Evolutionary conservation across 2,329 filamentous ascomycete genomes (phyloP).

Genomic region (Hypoxylon sp.): DNA sequence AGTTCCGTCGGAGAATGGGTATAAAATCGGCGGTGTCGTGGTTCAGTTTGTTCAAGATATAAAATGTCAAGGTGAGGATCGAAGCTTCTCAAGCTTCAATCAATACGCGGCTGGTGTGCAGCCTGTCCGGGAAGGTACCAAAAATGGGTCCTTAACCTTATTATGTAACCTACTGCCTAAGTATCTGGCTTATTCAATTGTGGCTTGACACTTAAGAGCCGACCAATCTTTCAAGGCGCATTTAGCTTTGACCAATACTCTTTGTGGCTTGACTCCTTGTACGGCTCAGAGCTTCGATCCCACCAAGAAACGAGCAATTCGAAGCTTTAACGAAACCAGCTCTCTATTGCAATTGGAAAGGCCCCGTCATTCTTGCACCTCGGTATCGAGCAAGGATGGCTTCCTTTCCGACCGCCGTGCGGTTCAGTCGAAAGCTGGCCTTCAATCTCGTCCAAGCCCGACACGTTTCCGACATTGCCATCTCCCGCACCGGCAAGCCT

Average conservation of each 20-base stretch:
- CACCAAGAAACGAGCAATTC: slow-evolving; percentile 35
- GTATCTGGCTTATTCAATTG: slow-evolving; percentile 32
- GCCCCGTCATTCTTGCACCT: slow-evolving; percentile 54
- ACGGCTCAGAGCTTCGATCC: slow-evolving; percentile 48
- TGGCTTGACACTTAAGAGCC: slow-evolving; percentile 25
- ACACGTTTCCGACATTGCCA: slow-evolving; percentile 84
- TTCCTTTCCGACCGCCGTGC: slow-evolving; percentile 70
- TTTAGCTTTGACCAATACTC: slow-evolving; percentile 34
- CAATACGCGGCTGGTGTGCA: slow-evolving; percentile 61
- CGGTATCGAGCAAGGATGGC: slow-evolving; percentile 64
- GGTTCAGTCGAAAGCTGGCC: slow-evolving; percentile 65
- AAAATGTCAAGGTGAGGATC: slow-evolving; percentile 32
- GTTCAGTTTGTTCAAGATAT: slow-evolving; percentile 17
- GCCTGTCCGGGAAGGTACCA: slow-evolving; percentile 53
- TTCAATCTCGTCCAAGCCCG: slow-evolving; percentile 66
- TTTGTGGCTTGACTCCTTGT: slow-evolving; percentile 43
- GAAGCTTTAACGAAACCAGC: slow-evolving; percentile 35
- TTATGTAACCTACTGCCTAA: slow-evolving; percentile 2
- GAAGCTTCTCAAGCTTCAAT: slow-evolving; percentile 42
- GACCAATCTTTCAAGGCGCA: slow-evolving; percentile 32
- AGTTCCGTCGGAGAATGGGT: slow-evolving; percentile 16
- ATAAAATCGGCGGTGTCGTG: slow-evolving; percentile 16
- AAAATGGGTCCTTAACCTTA: slow-evolving; percentile 33
- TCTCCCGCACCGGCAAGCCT: slow-evolving; percentile 96
- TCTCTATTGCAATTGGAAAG: slow-evolving; percentile 52